A percentile compares a stretch with the other conserved stretches of the same genome.
Conservation (phyloP, 129 eudicot species). For the Pulicaria dysenterica region DNA sequence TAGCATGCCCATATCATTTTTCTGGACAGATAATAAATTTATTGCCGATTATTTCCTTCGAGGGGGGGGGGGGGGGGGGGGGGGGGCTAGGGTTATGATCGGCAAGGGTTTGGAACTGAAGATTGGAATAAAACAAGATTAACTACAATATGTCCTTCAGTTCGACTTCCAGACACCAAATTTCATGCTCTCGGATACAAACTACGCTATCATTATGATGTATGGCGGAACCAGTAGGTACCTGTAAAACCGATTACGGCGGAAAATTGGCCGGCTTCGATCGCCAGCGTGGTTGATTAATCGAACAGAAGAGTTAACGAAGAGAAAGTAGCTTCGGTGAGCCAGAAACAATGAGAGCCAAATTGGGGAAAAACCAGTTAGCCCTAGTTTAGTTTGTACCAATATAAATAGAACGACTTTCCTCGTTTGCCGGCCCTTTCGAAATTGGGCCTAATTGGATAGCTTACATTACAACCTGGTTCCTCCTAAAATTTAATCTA, state of each 20-base stretch:
- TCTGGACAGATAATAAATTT: slow-evolving; percentile 1
- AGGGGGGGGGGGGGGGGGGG: not conserved
- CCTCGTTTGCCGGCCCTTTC: slow-evolving; percentile 20
- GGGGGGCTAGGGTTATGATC: not conserved
- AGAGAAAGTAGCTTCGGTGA: not conserved
- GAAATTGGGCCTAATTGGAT: slow-evolving; percentile 32
- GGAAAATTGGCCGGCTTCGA: not conserved
- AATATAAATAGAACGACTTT: not conserved
- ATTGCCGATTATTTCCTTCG: not conserved
- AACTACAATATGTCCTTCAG: not conserved
- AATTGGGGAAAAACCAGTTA: not conserved
- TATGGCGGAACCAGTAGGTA: slow-evolving; percentile 7
- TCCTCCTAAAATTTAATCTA: no score
- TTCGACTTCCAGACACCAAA: not conserved
- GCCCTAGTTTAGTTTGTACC: slow-evolving; percentile 30
- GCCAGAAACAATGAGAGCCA: not conserved
- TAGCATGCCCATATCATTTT: not conserved
- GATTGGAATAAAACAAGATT: slow-evolving; percentile 8
- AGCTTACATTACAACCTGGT: no score
- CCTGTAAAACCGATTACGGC: slow-evolving; percentile 18
- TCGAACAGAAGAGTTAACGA: not conserved
- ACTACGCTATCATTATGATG: slow-evolving; percentile 5
- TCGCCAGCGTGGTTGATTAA: slow-evolving; percentile 19
- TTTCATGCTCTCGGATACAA: not conserved
- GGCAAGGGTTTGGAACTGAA: not conserved